Conservation (phyloP, 169 alveolate genomes). For the Miamiensis avidus region DNA sequence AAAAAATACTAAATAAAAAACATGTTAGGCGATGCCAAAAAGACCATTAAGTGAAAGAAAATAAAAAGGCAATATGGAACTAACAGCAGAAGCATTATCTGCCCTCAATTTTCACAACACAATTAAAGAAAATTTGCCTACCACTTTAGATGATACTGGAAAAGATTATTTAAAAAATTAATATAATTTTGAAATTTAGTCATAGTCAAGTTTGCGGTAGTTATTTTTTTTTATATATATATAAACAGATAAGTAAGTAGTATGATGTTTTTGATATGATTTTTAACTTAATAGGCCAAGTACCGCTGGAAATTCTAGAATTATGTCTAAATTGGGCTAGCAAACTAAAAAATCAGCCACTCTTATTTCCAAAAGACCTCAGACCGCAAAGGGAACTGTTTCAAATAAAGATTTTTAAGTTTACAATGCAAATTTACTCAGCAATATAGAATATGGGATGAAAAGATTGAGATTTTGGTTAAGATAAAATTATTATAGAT, state of each 20-base stretch:
- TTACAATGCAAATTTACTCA: neutral
- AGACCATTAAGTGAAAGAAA: slow-evolving; percentile 50
- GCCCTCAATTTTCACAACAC: neutral
- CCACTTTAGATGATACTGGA: slow-evolving; percentile 26
- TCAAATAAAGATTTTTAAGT: neutral
- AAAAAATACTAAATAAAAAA: neutral
- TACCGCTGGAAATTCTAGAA: neutral
- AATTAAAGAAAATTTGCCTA: neutral
- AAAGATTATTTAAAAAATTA: slow-evolving; percentile 26
- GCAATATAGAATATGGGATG: slow-evolving; percentile 25
- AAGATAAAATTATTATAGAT: slow-evolving; percentile 35
- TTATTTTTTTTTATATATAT: too few species aligned
- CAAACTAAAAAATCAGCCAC: too few species aligned
- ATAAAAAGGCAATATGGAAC: slow-evolving; percentile 32
- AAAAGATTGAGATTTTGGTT: slow-evolving; percentile 42
- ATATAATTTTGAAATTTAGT: neutral
- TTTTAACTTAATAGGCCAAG: too few species aligned
- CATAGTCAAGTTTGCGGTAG: neutral
- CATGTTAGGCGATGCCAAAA: slow-evolving; percentile 25
- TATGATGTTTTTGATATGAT: too few species aligned
- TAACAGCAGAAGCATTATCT: slow-evolving; percentile 22
- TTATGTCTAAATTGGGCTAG: too few species aligned
- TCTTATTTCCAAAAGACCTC: neutral
- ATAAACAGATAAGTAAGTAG: too few species aligned
- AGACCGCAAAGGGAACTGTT: slow-evolving; percentile 7